Evolutionary conservation across 495 filamentous ascomycete species (phyloP).

Genomic region (Neurospora tetrasperma): DNA sequence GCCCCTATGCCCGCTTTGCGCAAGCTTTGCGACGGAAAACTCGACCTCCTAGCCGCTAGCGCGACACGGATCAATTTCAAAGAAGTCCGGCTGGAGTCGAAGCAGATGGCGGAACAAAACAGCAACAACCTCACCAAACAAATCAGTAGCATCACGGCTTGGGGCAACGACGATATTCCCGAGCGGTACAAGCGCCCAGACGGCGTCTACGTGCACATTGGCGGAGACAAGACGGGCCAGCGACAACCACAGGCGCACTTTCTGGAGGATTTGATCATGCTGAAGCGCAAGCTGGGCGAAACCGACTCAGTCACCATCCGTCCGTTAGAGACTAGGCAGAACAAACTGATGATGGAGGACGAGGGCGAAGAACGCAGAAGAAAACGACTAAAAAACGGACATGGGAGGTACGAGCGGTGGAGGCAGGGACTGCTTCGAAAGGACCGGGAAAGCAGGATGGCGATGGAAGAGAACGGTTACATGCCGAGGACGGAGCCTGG

Average conservation of each 20-base stretch:
- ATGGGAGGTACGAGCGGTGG: constrained; percentile 17
- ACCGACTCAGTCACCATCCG: constrained; percentile 42
- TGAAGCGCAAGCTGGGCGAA: constrained; percentile 46
- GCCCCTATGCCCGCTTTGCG: constrained; percentile 30
- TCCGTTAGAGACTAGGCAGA: constrained; percentile 28
- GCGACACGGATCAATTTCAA: constrained; percentile 35
- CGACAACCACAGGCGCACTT: constrained; percentile 35
- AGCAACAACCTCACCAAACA: constrained; percentile 2
- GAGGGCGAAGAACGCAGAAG: constrained; percentile 21
- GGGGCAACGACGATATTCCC: constrained; percentile 14
- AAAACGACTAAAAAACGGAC: constrained; percentile 15
- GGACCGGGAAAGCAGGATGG: constrained; percentile 4
- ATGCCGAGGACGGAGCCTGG: constrained; percentile 10
- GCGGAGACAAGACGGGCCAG: constrained; percentile 25
- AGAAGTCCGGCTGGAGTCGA: constrained; percentile 13
- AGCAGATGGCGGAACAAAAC: constrained; percentile 4
- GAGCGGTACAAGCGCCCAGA: constrained; percentile 23
- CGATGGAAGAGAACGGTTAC: constrained; percentile 7
- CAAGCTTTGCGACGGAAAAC: constrained; percentile 29
- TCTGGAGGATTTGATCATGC: constrained; percentile 32
- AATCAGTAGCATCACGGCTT: neutral
- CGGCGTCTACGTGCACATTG: constrained; percentile 25
- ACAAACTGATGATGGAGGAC: constrained; percentile 22
- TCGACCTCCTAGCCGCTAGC: constrained; percentile 54
- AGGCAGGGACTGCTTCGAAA: constrained; percentile 14